phyloP scores from a whole-genome alignment of 2,329 filamentous ascomycete species.

The Didymella segeticola region DNA sequence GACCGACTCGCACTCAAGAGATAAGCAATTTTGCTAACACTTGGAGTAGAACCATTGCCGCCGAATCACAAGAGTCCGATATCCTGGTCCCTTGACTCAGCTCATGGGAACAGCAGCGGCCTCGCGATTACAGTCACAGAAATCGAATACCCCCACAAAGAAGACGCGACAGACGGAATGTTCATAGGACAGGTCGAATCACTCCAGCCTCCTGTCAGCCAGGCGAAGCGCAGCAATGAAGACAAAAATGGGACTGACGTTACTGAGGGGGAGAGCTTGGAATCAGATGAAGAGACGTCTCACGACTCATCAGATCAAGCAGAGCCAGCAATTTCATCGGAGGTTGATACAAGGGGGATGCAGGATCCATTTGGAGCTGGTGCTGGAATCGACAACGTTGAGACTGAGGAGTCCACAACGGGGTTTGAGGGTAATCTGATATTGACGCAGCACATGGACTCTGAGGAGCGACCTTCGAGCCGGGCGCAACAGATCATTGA shows the following conservation, averaged over 20 bases:
- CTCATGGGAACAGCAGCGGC: background rate
- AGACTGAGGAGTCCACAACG: background rate
- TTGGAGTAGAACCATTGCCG: too few relatives aligned
- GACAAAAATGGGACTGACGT: background rate
- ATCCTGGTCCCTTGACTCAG: background rate
- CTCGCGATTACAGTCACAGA: background rate
- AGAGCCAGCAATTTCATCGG: background rate
- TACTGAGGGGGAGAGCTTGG: background rate
- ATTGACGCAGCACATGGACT: background rate
- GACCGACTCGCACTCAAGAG: background rate
- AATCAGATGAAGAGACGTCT: background rate
- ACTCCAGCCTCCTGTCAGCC: background rate
- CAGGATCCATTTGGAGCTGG: background rate
- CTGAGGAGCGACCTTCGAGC: background rate
- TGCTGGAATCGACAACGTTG: background rate
- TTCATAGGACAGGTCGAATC: background rate
- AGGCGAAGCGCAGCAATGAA: background rate
- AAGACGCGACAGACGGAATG: background rate
- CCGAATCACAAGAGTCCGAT: background rate
- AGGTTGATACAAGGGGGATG: too few relatives aligned
- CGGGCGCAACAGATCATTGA: background rate
- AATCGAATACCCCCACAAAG: background rate
- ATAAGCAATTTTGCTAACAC: background rate
- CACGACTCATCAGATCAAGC: background rate
- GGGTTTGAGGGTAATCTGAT: background rate